Percentiles rank a stretch among this genome's conserved stretches.
Evolutionary conservation across 2,329 filamentous ascomycete genomes (phyloP).

Genomic region (Pleochaeta shiraiana): DNA sequence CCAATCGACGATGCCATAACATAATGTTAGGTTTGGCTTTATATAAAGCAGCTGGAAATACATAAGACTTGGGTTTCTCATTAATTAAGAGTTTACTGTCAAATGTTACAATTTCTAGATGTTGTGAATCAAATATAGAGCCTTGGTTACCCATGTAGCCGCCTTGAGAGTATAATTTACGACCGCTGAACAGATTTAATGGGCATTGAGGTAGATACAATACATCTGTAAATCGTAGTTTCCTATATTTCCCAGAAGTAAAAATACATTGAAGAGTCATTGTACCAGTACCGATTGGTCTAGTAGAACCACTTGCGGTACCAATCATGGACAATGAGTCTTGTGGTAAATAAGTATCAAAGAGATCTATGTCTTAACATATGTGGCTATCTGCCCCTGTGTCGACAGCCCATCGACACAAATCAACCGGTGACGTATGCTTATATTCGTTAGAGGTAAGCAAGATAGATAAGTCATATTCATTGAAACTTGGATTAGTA

Average conservation of each 20-base stretch:
- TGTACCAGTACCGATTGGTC: background rate
- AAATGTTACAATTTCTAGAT: background rate
- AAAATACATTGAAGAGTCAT: background rate
- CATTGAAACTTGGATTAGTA: background rate
- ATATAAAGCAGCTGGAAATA: background rate
- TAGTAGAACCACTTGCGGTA: background rate
- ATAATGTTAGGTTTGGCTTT: background rate
- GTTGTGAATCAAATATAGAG: slow-evolving; percentile 1
- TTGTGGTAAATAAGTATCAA: slow-evolving; percentile 1
- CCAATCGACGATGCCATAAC: background rate
- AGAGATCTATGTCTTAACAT: slow-evolving; percentile 1
- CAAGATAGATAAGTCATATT: background rate
- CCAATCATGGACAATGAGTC: background rate
- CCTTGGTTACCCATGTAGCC: background rate
- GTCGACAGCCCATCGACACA: background rate
- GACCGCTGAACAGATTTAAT: slow-evolving; percentile 1
- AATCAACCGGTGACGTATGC: background rate
- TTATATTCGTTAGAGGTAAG: background rate
- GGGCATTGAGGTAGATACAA: background rate
- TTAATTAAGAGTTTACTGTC: slow-evolving; percentile 1
- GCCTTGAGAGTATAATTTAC: background rate
- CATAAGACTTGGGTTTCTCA: background rate
- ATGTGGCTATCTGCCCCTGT: background rate
- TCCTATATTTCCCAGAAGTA: background rate
- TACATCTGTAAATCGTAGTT: background rate